Evolutionary conservation across 169 alveolate species (phyloP).

Genomic region (Cystoisospora suis): DNA sequence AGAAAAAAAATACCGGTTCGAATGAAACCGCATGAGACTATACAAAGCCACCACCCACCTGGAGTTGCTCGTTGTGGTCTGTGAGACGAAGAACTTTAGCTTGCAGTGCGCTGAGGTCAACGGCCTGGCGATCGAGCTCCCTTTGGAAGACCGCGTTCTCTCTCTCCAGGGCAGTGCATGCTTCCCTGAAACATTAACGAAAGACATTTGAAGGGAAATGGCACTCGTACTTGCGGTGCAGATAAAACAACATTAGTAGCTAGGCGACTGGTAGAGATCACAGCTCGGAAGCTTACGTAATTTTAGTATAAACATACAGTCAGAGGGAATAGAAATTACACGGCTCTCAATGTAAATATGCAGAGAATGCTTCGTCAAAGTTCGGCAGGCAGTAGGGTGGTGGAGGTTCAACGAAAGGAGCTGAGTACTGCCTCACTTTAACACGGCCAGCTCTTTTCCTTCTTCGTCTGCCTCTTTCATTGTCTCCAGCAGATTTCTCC

Average conservation of each 20-base stretch:
- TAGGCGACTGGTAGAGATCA: background rate
- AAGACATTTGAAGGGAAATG: background rate
- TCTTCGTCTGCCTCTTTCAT: background rate
- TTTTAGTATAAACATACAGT: no score
- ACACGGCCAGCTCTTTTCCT: background rate
- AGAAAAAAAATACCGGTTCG: background rate
- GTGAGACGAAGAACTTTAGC: background rate
- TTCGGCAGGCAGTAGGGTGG: no score
- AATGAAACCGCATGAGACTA: background rate
- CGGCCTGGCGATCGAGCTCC: constrained; percentile 23
- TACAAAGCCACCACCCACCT: background rate
- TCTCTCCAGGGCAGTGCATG: constrained; percentile 8
- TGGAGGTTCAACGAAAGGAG: no score
- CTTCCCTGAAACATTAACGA: background rate
- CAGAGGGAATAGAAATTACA: no score
- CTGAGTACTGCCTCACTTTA: background rate
- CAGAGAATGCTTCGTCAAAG: no score
- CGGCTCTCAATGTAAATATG: no score
- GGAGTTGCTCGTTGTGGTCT: background rate
- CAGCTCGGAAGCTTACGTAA: background rate
- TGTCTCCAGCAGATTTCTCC: background rate
- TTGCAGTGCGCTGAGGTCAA: background rate
- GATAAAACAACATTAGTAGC: background rate
- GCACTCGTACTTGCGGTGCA: background rate
- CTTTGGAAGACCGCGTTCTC: constrained; percentile 1